Evolutionary conservation across 495 filamentous ascomycete species (phyloP).

Genomic region (Lasiosphaeria ovina): DNA sequence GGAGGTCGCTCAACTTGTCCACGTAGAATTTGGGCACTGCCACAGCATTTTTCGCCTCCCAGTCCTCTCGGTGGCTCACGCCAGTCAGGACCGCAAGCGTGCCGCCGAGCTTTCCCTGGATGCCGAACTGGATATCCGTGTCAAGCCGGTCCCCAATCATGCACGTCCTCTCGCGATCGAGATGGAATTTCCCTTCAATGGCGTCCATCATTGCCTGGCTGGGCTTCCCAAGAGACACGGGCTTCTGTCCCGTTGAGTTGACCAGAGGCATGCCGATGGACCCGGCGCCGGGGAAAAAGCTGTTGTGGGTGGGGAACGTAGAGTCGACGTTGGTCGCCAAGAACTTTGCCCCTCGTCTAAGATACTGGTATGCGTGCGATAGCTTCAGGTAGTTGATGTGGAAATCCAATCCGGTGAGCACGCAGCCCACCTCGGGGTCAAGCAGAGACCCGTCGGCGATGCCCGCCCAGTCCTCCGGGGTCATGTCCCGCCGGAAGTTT

Average conservation of each 20-base stretch:
- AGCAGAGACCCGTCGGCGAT: constrained; percentile 74
- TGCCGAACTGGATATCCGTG: constrained; percentile 94
- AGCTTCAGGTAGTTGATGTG: constrained; percentile 94
- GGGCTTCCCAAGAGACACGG: constrained; percentile 84
- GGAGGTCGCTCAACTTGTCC: constrained; percentile 77
- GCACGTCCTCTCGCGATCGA: constrained; percentile 80
- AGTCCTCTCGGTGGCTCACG: constrained; percentile 78
- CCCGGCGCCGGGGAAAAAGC: constrained; percentile 90
- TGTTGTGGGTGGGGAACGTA: constrained; percentile 74
- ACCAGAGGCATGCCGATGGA: constrained; percentile 74
- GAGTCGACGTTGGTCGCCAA: constrained; percentile 91
- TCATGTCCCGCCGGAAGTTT: constrained; percentile 68
- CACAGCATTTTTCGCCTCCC: constrained; percentile 58
- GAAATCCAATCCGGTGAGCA: constrained; percentile 86
- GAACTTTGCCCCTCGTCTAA: constrained; percentile 80
- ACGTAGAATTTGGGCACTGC: constrained; percentile 76
- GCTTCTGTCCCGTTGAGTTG: constrained; percentile 68
- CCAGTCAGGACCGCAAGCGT: constrained; percentile 91
- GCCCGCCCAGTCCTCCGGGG: constrained; percentile 69
- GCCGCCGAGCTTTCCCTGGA: constrained; percentile 86
- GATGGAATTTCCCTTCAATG: constrained; percentile 89
- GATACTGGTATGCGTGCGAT: constrained; percentile 77
- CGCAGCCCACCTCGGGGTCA: constrained; percentile 84
- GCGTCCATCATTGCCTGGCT: constrained; percentile 99
- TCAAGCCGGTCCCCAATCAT: constrained; percentile 96